Evolutionary conservation across 331 rosid genomes (phyloP), one percentile per base, ranked within the genome.

Genomic region (Arachis monticola): DNA sequence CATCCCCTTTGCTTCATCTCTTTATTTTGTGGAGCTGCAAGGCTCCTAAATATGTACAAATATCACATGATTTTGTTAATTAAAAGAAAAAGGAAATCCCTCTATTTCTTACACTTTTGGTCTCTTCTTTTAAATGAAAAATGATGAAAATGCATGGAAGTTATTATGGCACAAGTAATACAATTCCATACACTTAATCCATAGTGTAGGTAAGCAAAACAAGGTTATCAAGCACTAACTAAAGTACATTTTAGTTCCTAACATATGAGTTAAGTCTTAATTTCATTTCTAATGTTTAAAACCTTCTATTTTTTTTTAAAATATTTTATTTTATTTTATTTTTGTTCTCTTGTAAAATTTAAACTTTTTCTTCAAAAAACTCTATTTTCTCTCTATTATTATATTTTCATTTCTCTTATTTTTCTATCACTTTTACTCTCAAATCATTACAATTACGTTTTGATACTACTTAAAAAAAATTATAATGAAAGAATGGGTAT

Each of bases 31-130:
- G 74, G 65, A 30, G 78, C 44, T 64, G 45, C n/a, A 27, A 3
- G n/a, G 7, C 57, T 64, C 70, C 52, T 2, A 30, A 56, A 48
- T 8, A 77, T 76, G 84, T 81, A 76, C 77, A 81, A 57, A 81
- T 48, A 30, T 70, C 41, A 56, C 63, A 74, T 60, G 2, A 13
- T 35, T 67, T 68, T 60, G 71, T 51, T 66, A 35, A 67, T 60
- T 6, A 9, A 44, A 62, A 47, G 2, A n/a, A 50, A 27, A 8
- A 22, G 31, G 31, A 66, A 31, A 4, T 60, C 8, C 2, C 10
- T 60, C 13, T 60, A 69, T 48, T 79, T 41, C 63, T 61, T 42
- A 41, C 68, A 67, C 17, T 31, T 60, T 30, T 67, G 76, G 38
- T 32, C 38, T 32, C 10, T 74, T 80, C 55, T 60, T 67, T 30